These are phyloP conservation scores for Sanghuangporus weigelae DNA, from an alignment of 1,284 basidiomycete genomes.

Conservation along the genomic window DNA sequence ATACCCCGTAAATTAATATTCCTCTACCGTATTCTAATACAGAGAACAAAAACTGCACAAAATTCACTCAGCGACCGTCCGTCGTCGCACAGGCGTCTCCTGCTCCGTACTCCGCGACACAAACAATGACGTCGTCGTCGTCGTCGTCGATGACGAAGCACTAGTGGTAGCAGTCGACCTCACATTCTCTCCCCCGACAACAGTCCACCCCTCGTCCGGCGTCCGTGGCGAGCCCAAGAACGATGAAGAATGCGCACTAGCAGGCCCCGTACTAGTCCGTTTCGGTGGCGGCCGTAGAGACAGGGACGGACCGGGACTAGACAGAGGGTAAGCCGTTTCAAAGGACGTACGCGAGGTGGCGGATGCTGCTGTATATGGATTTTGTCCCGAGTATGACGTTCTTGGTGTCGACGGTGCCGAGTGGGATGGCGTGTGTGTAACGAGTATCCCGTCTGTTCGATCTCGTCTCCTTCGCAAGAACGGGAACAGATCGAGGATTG, in stretches of 20 bases:
- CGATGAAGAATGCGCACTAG: neutral
- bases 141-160: neutral
- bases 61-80: slow-evolving; percentile 6
- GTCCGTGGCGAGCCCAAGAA: neutral
- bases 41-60: neutral
- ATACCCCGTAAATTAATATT: neutral
- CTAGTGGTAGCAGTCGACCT: neutral
- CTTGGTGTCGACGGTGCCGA: slow-evolving; percentile 15
- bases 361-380: neutral
- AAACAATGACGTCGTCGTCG: neutral
- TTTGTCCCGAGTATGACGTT: slow-evolving; percentile 4
- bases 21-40: neutral
- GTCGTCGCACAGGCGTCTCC: slow-evolving; percentile 4
- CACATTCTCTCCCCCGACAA: neutral
- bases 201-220: neutral
- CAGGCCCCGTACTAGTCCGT: slow-evolving; percentile 1
- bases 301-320: neutral
- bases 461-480: slow-evolving; percentile 31
- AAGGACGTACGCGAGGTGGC: neutral
- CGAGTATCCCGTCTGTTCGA: slow-evolving; percentile 55
- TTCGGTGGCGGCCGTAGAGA: slow-evolving; percentile 15
- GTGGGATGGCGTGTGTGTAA: slow-evolving; percentile 41
- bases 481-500: slow-evolving; percentile 47
- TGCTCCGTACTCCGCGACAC: slow-evolving; percentile 3
- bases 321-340: neutral